Evolutionary conservation across 768 basidiomycete species (phyloP).

Genomic region (Tylopilus vinaceipallidus): DNA sequence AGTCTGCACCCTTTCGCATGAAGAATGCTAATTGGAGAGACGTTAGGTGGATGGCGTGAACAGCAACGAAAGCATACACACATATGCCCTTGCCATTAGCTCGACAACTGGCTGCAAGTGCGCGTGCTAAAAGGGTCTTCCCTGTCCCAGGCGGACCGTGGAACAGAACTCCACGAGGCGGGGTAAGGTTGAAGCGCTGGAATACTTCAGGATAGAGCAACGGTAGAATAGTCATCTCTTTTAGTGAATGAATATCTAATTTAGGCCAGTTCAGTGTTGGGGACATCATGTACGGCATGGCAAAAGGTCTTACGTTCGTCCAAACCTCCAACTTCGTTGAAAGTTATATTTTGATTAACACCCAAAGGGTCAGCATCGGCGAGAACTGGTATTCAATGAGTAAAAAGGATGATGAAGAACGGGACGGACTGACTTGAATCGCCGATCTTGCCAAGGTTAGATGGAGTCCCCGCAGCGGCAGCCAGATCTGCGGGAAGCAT

Average conservation of each 20-base stretch:
- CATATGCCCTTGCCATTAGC: constrained; percentile 85
- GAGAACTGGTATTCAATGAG: constrained; percentile 48
- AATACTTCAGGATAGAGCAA: constrained; percentile 96
- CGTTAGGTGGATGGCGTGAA: background rate
- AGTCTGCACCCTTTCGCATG: constrained; percentile 99
- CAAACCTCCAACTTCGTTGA: constrained; percentile 94
- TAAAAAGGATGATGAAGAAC: constrained; percentile 14
- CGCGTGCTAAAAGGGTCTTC: constrained; percentile 91
- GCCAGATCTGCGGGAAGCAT: constrained; percentile 60
- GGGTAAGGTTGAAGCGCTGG: constrained; percentile 89
- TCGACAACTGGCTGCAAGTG: constrained; percentile 89
- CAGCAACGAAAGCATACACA: constrained; percentile 40
- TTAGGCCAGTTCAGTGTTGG: constrained; percentile 3
- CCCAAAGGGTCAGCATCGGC: constrained; percentile 96
- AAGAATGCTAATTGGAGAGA: constrained; percentile 74
- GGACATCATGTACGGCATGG: background rate
- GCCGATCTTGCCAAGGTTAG: constrained; percentile 81
- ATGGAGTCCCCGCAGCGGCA: constrained; percentile 71
- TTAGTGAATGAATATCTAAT: constrained; percentile 90
- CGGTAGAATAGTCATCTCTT: constrained; percentile 97
- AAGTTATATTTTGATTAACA: constrained; percentile 89
- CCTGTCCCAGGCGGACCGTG: constrained; percentile 99
- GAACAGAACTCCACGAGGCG: constrained; percentile 94
- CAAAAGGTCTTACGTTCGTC: constrained; percentile 71
- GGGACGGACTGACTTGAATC: constrained; percentile 55